Evolutionary conservation across 306 rosid genomes (phyloP).

Genomic region (Trifolium fragiferum): DNA sequence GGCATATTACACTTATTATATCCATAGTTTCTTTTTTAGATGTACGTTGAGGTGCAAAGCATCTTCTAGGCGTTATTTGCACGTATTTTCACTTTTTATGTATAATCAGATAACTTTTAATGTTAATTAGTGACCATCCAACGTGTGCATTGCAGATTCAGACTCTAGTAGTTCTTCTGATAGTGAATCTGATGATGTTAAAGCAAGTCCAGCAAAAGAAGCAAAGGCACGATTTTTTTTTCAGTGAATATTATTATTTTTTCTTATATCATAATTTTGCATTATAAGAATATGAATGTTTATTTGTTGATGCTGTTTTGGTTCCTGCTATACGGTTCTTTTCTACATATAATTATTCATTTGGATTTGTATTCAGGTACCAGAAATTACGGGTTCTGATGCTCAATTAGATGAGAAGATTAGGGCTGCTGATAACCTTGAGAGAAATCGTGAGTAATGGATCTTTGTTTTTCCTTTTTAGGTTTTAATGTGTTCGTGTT

Average conservation of each 20-base stretch:
- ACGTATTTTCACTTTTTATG: slow-evolving; percentile 8
- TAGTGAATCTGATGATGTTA: slow-evolving; percentile 58
- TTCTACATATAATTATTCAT: slow-evolving; percentile 3
- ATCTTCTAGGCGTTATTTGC: slow-evolving; percentile 24
- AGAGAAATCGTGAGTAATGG: slow-evolving; percentile 73
- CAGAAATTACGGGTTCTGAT: slow-evolving; percentile 52
- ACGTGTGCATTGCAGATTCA: slow-evolving; percentile 48
- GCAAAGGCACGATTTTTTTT: slow-evolving; percentile 52
- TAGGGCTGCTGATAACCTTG: slow-evolving; percentile 50
- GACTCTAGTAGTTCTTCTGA: slow-evolving; percentile 68
- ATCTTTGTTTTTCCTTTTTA: slow-evolving; percentile 38
- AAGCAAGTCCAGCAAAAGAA: slow-evolving; percentile 54
- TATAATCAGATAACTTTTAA: slow-evolving; percentile 19
- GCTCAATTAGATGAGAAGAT: slow-evolving; percentile 54
- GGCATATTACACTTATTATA: neutral
- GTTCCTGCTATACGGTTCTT: slow-evolving; percentile 25
- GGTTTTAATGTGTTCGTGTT: neutral
- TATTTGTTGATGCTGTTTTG: slow-evolving; percentile 39
- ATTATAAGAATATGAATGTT: slow-evolving; percentile 29
- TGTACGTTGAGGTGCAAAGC: slow-evolving; percentile 1
- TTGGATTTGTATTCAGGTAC: slow-evolving; percentile 54
- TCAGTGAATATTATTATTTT: slow-evolving; percentile 8
- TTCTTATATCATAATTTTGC: slow-evolving; percentile 1
- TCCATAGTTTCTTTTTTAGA: slow-evolving; percentile 2
- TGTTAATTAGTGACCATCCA: slow-evolving; percentile 30